Base-by-base conservation (phyloP, 225 moss, liverwort and hornwort species). In the Rhytidiadelphus loreus region DNA sequence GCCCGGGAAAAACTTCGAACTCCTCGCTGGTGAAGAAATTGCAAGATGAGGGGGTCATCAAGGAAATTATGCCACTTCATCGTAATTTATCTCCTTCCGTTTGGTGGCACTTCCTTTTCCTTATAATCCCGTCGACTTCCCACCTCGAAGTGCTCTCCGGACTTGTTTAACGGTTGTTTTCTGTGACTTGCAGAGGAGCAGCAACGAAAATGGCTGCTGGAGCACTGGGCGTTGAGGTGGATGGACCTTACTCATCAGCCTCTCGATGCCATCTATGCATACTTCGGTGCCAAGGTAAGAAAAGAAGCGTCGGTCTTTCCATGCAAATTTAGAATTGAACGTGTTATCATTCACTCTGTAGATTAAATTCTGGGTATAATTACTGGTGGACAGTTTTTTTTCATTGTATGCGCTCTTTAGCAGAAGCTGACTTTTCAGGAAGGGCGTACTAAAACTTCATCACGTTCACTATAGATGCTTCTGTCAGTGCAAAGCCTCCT, bases 11-110 rank as follows among this genome's bases (percentile, higher is more conserved):
- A 83, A 64, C 92, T 46, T 91, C 95, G 29, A 92, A 96, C 17
- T 46, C 84, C 74, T 43, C 88, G 32, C 61, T 98, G 37, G 80
- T 98, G 82, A 90, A 93, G 82, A 90, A 92, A 87, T 75, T 98
- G 70, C 91, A 92, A 88, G 84, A 92, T 44, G 92, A 80, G 61
- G 96, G 96, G 65, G 84, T 98, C 68, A 91, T 98, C 35, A 89
- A 93, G 80, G 98, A 98, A 73, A 85, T 95, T n/a, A 96, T 97
- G 89, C 97, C 98, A 12, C 90, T 98, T 66, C 98, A 98, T 89
- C 97, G 98, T 98, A 93, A 90, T 50, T 50, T 41, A 73, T 68
- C 21, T 83, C 65, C 73, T 76, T 35, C 66, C 77, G 16, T 57
- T 46, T 9, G 17, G 55, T 89, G 71, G 70, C 79, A 77, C 81